phyloP scores from a whole-genome alignment of 768 basidiomycete species.

The Leccinum arenicola region DNA sequence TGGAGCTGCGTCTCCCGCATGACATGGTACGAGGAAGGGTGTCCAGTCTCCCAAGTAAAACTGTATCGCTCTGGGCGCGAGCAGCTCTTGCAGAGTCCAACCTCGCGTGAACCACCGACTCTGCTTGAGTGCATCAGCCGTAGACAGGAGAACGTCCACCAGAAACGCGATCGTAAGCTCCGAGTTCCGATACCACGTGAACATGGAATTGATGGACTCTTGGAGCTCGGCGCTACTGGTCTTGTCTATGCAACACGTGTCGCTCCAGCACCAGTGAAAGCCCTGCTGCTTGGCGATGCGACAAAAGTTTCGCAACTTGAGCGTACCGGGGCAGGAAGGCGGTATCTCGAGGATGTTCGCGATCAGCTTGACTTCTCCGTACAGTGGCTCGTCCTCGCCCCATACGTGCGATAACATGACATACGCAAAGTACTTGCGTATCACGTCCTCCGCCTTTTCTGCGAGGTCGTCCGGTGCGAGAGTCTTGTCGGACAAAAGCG shows the following conservation, averaged over 20 bases:
- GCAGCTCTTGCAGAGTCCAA: slow-evolving; percentile 31
- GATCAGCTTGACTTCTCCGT: slow-evolving; percentile 14
- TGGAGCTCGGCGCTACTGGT: slow-evolving; percentile 29
- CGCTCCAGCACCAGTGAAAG: slow-evolving; percentile 29
- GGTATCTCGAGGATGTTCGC: slow-evolving; percentile 18
- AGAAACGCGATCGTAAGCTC: slow-evolving; percentile 31
- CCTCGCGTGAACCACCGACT: slow-evolving; percentile 28
- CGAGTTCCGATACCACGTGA: slow-evolving; percentile 31
- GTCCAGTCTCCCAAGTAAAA: slow-evolving; percentile 28
- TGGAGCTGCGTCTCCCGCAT: not conserved
- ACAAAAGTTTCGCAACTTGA: slow-evolving; percentile 25
- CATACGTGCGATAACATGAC: slow-evolving; percentile 30
- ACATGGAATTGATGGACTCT: slow-evolving; percentile 34
- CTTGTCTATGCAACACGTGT: slow-evolving; percentile 32
- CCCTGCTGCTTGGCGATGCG: slow-evolving; percentile 14
- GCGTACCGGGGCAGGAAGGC: slow-evolving; percentile 13
- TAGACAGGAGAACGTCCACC: slow-evolving; percentile 16
- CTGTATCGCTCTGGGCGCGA: slow-evolving; percentile 23
- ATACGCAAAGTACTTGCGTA: slow-evolving; percentile 25
- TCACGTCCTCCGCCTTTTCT: slow-evolving; percentile 13
- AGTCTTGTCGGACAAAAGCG: slow-evolving; percentile 12
- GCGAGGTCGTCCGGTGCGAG: slow-evolving; percentile 7
- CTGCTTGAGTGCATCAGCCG: slow-evolving; percentile 10
- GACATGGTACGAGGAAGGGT: slow-evolving; percentile 9
- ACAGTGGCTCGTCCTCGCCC: slow-evolving; percentile 26